Evolutionary conservation across 352 stramenopile genomes (phyloP).

Genomic region (Phytopythium oedochilum): DNA sequence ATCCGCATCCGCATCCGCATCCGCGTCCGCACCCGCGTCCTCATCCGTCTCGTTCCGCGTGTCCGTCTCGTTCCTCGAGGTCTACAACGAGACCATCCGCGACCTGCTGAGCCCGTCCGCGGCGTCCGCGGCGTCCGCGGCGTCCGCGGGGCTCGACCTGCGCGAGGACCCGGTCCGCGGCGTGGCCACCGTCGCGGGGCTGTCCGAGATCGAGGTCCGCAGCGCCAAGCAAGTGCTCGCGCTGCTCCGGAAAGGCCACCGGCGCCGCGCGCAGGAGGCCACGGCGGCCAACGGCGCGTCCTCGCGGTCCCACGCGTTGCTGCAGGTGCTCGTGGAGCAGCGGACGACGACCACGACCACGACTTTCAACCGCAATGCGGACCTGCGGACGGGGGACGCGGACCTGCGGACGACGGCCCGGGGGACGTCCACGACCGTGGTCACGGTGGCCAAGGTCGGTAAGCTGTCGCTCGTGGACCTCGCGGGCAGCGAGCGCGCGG

Average conservation of each 20-base stretch:
- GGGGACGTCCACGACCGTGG: constrained; percentile 17
- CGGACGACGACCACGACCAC: constrained; percentile 13
- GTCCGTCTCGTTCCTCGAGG: constrained; percentile 85
- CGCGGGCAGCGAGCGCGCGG: constrained; percentile 87
- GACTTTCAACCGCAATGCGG: too few species aligned
- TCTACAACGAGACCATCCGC: constrained; percentile 94
- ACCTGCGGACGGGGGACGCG: too few species aligned
- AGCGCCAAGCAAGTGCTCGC: constrained; percentile 85
- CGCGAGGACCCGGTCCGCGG: constrained; percentile 86
- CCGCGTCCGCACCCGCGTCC: constrained; percentile 13
- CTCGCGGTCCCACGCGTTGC: constrained; percentile 86
- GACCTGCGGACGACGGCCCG: too few species aligned
- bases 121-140: constrained; percentile 15
- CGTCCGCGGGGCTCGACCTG: constrained; percentile 59
- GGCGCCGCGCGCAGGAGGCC: constrained; percentile 82
- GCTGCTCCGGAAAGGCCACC: constrained; percentile 82
- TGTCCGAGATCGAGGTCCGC: constrained; percentile 82
- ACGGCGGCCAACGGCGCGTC: constrained; percentile 87
- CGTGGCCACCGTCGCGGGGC: constrained; percentile 63
- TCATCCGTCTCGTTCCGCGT: constrained; percentile 49
- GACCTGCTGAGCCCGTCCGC: constrained; percentile 53
- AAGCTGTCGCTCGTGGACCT: constrained; percentile 91
- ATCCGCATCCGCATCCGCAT: too few species aligned
- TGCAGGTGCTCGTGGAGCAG: constrained; percentile 84
- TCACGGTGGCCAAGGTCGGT: constrained; percentile 70